Base-by-base conservation (phyloP, 2,329 filamentous ascomycete species). In the Cercospora berteroae region DNA sequence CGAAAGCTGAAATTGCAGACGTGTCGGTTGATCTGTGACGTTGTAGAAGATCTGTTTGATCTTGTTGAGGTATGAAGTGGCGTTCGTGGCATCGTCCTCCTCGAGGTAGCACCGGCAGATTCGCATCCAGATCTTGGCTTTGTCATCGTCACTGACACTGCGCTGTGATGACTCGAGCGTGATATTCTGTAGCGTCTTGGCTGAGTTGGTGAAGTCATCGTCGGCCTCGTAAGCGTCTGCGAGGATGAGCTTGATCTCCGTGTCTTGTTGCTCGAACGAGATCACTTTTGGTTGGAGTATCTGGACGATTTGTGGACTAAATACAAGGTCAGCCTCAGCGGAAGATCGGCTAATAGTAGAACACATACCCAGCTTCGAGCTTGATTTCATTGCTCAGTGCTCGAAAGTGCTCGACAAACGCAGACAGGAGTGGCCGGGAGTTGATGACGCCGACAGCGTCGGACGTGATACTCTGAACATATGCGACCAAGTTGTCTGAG, bases 51-150 rank as follows among this genome's bases (percentile, higher is more conserved):
- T 85, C 77, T 95, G 94, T 82, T 97, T 98, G 79, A 96, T 90
- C 80, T 94, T 94, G 84, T 97, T 97, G 75, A 99, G 86, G 78
- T 94, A 96, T 48, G 86, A 87, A 78, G 96, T 93, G 50, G 95
- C 95, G 39, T 87, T 86, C 1, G 90, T 93, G 8, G 92, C 90
- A 81, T 98, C 94, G 78, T 97, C 94, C 58, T 94, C 92, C 82
- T 99, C 94, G 69, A 99, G 87, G 78, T 95, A 96, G 83, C 96
- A 91, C 69, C 95, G 88, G 77, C 96, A 93, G 77, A 99, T 97
- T 68, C 94, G 91, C 73, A 98, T 90, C 92, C 94, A 98, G 64
- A 95, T 87, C 64, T 85, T 85, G 8, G 93, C 92, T 80, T 93
- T 94, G 73, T 94, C 91, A 74, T 92, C 88, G 77, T 93, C 89